These are phyloP conservation scores for Hippophae tibetana DNA, from an alignment of 306 rosid genomes.

Conservation along the genomic window DNA sequence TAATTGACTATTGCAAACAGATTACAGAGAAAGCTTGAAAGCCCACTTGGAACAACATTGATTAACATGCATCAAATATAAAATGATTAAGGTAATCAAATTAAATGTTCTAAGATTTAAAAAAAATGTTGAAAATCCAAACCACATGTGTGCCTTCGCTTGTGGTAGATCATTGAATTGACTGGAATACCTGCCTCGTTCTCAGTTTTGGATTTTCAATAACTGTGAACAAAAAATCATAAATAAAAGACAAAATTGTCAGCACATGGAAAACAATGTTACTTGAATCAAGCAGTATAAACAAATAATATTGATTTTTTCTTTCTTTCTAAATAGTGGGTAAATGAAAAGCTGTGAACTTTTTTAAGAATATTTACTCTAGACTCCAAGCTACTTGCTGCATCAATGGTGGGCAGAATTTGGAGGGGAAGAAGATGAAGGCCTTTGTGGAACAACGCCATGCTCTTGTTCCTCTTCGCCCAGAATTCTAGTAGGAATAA, in stretches of 20 bases:
- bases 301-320: no score
- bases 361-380: no score
- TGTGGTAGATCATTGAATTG: constrained; percentile 17
- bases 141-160: constrained; percentile 18
- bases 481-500: constrained; percentile 39
- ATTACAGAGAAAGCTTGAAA: constrained; percentile 16
- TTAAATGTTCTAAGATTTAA: not conserved
- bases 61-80: constrained; percentile 11
- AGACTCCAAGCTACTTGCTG: not conserved
- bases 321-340: no score
- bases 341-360: no score
- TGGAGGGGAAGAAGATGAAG: constrained; percentile 37
- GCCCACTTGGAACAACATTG: constrained; percentile 15
- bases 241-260: no score
- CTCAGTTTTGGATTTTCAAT: constrained; percentile 12
- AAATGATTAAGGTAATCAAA: constrained; percentile 20
- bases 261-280: no score
- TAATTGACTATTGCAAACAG: constrained; percentile 17
- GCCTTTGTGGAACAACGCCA: constrained; percentile 29
- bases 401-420: constrained; percentile 42
- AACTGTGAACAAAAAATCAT: not conserved
- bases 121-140: constrained; percentile 20
- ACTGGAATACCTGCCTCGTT: constrained; percentile 9
- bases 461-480: constrained; percentile 26
- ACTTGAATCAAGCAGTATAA: no score